Percentiles rank a stretch among this genome's conserved stretches.
These are phyloP conservation scores for Agrocybe pediades DNA, from an alignment of 768 basidiomycete species.

Conservation along the genomic window DNA sequence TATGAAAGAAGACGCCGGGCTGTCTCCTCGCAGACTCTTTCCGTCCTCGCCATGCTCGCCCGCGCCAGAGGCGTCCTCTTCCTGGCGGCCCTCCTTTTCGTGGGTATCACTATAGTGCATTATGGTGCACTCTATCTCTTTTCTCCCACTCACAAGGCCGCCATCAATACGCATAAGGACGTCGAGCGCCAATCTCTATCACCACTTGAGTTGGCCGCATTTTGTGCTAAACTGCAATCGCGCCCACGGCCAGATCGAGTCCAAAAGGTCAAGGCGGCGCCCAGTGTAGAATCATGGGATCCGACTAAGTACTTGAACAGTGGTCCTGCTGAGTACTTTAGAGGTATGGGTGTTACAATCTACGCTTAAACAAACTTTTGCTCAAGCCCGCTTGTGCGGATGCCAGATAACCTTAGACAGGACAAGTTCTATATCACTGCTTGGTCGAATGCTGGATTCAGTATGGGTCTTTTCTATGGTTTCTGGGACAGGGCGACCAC, in stretches of 20 bases:
- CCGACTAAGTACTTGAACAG: constrained; percentile 13
- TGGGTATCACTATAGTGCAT: neutral
- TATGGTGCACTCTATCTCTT: neutral
- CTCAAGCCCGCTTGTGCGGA: neutral
- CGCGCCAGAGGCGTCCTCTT: neutral
- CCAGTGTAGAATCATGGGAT: constrained; percentile 2
- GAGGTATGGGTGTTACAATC: constrained; percentile 19
- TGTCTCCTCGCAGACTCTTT: neutral
- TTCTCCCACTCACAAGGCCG: neutral
- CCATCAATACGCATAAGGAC: neutral
- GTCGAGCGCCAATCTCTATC: neutral
- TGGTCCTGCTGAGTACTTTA: constrained; percentile 18
- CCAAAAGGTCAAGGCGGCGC: neutral
- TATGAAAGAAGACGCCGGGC: neutral
- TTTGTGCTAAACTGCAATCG: neutral
- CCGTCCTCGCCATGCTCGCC: neutral
- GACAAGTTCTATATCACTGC: constrained; percentile 57
- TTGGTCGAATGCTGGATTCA: constrained; percentile 60
- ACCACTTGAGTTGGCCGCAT: neutral
- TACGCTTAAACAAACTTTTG: neutral
- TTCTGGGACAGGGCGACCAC: neutral
- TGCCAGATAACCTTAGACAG: constrained; percentile 32
- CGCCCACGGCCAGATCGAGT: neutral
- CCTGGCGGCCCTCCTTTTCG: neutral
- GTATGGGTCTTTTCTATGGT: constrained; percentile 27